A percentile compares a stretch with the other conserved stretches of the same genome.
Evolutionary conservation across 2,329 filamentous ascomycete species (phyloP).

Genomic region (Sporothrix dimorphospora): DNA sequence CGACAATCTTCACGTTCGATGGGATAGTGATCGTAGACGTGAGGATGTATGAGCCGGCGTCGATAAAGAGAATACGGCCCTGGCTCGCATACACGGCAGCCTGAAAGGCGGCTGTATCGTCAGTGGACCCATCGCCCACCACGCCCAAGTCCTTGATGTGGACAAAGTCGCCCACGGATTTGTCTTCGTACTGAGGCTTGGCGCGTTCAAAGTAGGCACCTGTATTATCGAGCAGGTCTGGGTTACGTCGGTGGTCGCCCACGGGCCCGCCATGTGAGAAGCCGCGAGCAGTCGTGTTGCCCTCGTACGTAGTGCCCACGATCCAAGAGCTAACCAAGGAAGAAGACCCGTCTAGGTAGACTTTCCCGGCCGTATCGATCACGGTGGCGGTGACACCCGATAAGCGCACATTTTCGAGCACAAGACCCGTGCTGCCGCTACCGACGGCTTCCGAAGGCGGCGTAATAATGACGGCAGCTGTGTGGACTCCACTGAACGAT

Average conservation of each 20-base stretch:
- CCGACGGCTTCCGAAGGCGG: no score
- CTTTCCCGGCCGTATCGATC: no score
- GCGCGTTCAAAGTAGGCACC: constrained; percentile 26
- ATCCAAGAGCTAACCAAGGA: no score
- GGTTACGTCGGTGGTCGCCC: no score
- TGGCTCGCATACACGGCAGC: constrained; percentile 51
- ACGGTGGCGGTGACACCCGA: no score
- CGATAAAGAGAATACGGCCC: constrained; percentile 40
- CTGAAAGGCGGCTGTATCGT: constrained; percentile 49
- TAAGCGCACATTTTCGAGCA: constrained; percentile 18
- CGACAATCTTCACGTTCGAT: constrained; percentile 66
- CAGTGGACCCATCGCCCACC: constrained; percentile 30
- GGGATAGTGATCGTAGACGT: constrained; percentile 56
- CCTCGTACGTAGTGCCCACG: no score
- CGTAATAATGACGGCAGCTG: no score
- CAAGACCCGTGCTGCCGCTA: background rate
- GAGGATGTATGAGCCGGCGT: constrained; percentile 43
- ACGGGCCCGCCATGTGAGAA: no score
- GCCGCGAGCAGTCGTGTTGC: no score
- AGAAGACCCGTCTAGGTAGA: no score
- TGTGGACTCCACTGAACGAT: no score
- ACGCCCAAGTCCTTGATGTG: constrained; percentile 31
- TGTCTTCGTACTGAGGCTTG: constrained; percentile 29
- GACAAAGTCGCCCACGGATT: constrained; percentile 23
- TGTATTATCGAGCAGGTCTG: no score